Base-by-base conservation (phyloP, 163 green algal genomes). In the Chlamydomonas reinhardtii region DNA sequence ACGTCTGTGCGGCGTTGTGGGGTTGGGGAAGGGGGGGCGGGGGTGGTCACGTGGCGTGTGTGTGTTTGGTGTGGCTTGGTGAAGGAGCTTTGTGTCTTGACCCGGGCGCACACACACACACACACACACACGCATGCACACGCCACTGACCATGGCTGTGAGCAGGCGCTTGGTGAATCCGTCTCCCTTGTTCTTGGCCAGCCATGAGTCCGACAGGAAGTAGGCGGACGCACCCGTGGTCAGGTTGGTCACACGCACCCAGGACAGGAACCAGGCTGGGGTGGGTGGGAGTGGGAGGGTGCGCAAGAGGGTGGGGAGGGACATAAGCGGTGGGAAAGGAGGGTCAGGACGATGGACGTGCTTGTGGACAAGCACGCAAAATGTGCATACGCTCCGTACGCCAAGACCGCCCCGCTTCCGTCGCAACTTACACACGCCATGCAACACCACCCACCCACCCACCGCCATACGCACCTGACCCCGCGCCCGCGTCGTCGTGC, bases 261-360 rank as follows among this genome's bases (percentile, higher is more conserved):
- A 94, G 34, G 90, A 88, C 62, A 96, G 82, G 83, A 95, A 94
- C 95, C 95, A 97, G 54, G 84, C 92, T 86, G 89, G 73, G 37
- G 14, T 52, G 25, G 22, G 37, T 0, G 22, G 43, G 35, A 66
- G 48, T 34, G 34, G 34, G 34, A 29, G 32, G 79, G 35, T 0
- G 35, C 39, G 4, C 19, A 17, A 34, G 34, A 39, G 9, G 34
- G 2, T 5, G 14, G 19, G 11, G 2, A 56, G 3, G 22, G 56
- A 65, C 56, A 24, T 27, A 9, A 65, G 43, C 8, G 43, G n/a
- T n/a, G n/a, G n/a, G n/a, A n/a, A n/a, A n/a, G n/a, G n/a, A n/a
- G n/a, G n/a, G n/a, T n/a, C n/a, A n/a, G n/a, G n/a, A n/a, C n/a
- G n/a, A n/a, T n/a, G n/a, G n/a, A n/a, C n/a, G n/a, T n/a, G n/a